Conservation (phyloP, 2,329 filamentous ascomycete genomes). For the Hysterium pulicare region DNA sequence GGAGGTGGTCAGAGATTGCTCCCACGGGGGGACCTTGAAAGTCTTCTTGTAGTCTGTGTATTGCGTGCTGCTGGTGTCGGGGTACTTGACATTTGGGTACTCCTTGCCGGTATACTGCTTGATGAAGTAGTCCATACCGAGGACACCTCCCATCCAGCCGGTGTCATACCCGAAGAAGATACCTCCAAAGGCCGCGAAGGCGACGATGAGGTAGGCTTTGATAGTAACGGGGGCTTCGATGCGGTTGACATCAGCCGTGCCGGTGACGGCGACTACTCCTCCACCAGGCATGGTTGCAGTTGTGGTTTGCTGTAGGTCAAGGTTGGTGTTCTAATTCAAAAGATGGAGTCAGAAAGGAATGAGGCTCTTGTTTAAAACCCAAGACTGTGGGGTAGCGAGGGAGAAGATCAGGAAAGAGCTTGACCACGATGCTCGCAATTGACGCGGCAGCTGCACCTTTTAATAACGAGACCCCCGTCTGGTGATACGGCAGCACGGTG, state of each 20-base stretch:
- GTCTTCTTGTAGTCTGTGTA: constrained; percentile 57
- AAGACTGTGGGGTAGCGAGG: neutral
- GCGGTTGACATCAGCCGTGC: constrained; percentile 51
- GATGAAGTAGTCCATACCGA: constrained; percentile 43
- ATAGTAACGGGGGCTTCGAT: constrained; percentile 52
- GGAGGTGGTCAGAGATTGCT: constrained; percentile 63
- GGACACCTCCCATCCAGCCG: constrained; percentile 70
- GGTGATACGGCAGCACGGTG: constrained; percentile 3
- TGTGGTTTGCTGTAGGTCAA: neutral
- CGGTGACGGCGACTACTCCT: constrained; percentile 32
- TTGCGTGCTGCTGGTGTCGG: constrained; percentile 51
- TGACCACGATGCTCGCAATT: neutral
- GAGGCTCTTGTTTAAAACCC: neutral
- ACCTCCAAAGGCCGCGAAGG: constrained; percentile 50
- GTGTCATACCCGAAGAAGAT: constrained; percentile 81
- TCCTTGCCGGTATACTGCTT: constrained; percentile 31
- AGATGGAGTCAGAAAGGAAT: neutral
- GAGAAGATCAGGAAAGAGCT: constrained; percentile 5
- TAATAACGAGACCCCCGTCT: neutral
- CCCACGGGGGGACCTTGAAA: constrained; percentile 28
- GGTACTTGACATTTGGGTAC: constrained; percentile 40
- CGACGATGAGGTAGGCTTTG: constrained; percentile 47
- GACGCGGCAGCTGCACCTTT: neutral
- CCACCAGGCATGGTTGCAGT: constrained; percentile 35
- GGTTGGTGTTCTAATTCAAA: neutral